phyloP scores from a whole-genome alignment of 176 grass and related monocot genomes.

The Saccharum officinarum region DNA sequence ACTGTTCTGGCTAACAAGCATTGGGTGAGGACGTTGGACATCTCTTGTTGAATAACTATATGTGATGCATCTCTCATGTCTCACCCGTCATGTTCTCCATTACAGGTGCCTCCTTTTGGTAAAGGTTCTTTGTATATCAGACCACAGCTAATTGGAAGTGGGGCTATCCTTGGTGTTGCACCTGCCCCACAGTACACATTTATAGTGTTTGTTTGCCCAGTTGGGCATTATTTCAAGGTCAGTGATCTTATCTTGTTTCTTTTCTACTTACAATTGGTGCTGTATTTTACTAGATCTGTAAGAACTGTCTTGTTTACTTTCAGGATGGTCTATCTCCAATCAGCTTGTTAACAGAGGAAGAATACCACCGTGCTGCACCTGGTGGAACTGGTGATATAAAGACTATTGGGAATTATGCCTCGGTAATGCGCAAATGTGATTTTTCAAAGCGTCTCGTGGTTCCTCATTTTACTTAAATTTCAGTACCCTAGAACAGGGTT shows the following conservation, averaged over 20 bases:
- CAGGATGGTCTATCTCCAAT: slow-evolving; percentile 82
- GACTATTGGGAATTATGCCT: slow-evolving; percentile 94
- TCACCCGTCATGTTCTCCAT: slow-evolving; percentile 21
- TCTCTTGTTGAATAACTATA: slow-evolving; percentile 20
- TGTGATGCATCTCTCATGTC: background rate
- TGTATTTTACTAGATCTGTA: background rate
- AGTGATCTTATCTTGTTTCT: background rate
- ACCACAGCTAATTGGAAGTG: slow-evolving; percentile 77
- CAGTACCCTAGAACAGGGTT: background rate
- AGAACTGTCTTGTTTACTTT: slow-evolving; percentile 28
- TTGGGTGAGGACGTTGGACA: slow-evolving; percentile 50
- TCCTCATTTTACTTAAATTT: background rate
- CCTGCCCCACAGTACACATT: slow-evolving; percentile 85
- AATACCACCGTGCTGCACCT: slow-evolving; percentile 76
- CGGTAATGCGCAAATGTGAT: slow-evolving; percentile 46
- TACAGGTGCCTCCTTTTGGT: slow-evolving; percentile 70
- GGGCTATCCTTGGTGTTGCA: slow-evolving; percentile 81
- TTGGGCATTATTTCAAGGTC: slow-evolving; percentile 98
- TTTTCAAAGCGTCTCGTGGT: slow-evolving; percentile 7
- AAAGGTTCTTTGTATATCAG: slow-evolving; percentile 97
- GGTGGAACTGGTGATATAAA: slow-evolving; percentile 94
- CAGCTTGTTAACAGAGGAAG: slow-evolving; percentile 83
- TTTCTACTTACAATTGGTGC: background rate
- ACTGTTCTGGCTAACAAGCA: slow-evolving; percentile 80
- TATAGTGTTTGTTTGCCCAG: slow-evolving; percentile 80